phyloP scores from a whole-genome alignment of 2,329 filamentous ascomycete genomes.

The Rasamsonia emersonii region DNA sequence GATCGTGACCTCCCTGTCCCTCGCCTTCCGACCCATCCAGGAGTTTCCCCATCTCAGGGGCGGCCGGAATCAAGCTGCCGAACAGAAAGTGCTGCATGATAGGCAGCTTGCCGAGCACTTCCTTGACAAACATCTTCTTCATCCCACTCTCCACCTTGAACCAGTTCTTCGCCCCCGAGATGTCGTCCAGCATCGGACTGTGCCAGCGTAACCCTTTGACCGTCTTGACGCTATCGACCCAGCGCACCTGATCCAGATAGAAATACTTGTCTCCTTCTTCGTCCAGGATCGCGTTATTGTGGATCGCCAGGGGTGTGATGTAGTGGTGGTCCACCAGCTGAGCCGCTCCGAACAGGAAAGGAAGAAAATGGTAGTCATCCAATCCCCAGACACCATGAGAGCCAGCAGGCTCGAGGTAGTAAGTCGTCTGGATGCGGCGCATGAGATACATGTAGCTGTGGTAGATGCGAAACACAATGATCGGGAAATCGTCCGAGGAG shows the following conservation, averaged over 20 bases:
- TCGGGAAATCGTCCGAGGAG: slow-evolving; percentile 56
- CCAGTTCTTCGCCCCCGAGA: slow-evolving; percentile 84
- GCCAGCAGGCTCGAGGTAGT: slow-evolving; percentile 93
- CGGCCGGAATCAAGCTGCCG: slow-evolving; percentile 72
- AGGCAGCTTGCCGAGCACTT: slow-evolving; percentile 85
- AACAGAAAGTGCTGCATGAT: slow-evolving; percentile 99
- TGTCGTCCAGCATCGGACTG: slow-evolving; percentile 96
- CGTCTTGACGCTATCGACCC: slow-evolving; percentile 94
- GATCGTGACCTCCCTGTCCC: slow-evolving; percentile 55
- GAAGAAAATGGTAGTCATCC: slow-evolving; percentile 94
- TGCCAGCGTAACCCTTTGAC: slow-evolving; percentile 94
- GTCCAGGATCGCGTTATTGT: slow-evolving; percentile 79
- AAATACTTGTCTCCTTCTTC: slow-evolving; percentile 76
- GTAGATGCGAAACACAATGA: slow-evolving; percentile 71
- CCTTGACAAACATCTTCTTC: slow-evolving; percentile 91
- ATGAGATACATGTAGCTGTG: slow-evolving; percentile 75
- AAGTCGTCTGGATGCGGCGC: slow-evolving; percentile 79
- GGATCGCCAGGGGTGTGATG: slow-evolving; percentile 71
- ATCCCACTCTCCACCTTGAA: slow-evolving; percentile 88
- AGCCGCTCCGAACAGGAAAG: slow-evolving; percentile 88
- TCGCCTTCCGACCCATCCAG: slow-evolving; percentile 42
- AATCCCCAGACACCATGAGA: slow-evolving; percentile 97
- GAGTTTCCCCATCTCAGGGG: slow-evolving; percentile 60
- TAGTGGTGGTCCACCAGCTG: slow-evolving; percentile 79
- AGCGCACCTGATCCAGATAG: slow-evolving; percentile 85